Evolutionary conservation across 176 grass and related monocot genomes (phyloP), one percentile per base, ranked within the genome.

Genomic region (Musa troglodytarum): DNA sequence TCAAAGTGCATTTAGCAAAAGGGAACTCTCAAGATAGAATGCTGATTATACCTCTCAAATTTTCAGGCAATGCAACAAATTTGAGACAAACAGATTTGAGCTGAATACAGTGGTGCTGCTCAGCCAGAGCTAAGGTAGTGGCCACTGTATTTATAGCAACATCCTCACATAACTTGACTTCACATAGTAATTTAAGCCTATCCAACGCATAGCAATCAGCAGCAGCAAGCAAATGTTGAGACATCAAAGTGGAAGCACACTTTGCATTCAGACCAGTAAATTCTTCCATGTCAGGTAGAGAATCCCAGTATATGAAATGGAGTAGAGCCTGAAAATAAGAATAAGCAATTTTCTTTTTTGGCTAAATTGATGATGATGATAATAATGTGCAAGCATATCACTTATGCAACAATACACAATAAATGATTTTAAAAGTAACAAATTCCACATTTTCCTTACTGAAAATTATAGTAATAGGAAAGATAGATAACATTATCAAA

Each of bases 291-390:
- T 22, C n/a, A 52, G 81, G 73, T 53, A 87, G 63, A 13, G 25
- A 52, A 28, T 93, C 87, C 0, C 84, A 87, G 52, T 92, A 92
- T 12, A 92, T 82, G 79, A 92, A 92, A 14, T 76, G 23, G 2
- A 92, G 89, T 62, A 92, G 21, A 49, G 86, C 75, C 14, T 73
- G 23, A 53, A 82, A 92, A 10, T 74, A 53, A 22, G 12, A 51
- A 21, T 23, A 23, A 68, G 28, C 11, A 62, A 43, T 43, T 43
- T 43, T 43, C 15, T 6, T 17, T 68, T 7, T 21, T 21, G 19
- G 17, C 65, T 34, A 68, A 68, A 8, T 68, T 43, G 13, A 29
- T 26, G 34, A 16, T 17, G 21, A 14, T 55, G 34, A 43, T 43
- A 43, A 43, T 43, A 43, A 43, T 43, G 34, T 6, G 34, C 34